Base-by-base conservation (phyloP, 1,284 basidiomycete genomes). In the Anthracocystis panici-leucophaei region DNA sequence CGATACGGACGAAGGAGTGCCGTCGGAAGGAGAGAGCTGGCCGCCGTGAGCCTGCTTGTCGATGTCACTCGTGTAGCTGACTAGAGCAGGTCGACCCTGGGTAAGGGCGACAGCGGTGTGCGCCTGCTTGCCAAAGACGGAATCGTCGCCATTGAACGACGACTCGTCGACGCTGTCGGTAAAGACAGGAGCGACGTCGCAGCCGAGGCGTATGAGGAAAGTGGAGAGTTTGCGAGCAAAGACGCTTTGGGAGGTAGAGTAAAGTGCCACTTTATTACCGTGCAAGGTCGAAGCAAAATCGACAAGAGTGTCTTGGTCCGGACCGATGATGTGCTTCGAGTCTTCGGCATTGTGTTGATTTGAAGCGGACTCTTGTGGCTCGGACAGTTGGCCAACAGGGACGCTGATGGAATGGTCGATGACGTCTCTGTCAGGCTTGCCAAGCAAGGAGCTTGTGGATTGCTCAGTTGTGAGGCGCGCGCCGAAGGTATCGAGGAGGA, bases 51-150 rank as follows among this genome's bases (percentile, higher is more conserved):
- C 55, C 11, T 54, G 64, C 23, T 72, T 51, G 27, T 64, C 67
- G 3, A 75, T 60, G 18, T 76, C 74, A 53, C 77, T 80, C 5
- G 66, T 71, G 52, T 77, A 80, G 69, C 69, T 72, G 44, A 81
- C 75, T 5, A 81, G 54, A 0, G 63, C 51, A 3, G 79, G 79
- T 18, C 73, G 49, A 6, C 76, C 76, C 20, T 56, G 55, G 11
- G 77, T 70, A 25, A 77, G 46, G 0, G 79, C 77, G 23, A 81
- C 70, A 20, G 79, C 79, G 20, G 79, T 79, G 33, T 72, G 57
- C 14, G 59, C 51, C 49, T 58, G 60, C 33, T 64, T 60, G 27
- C 64, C 70, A 49, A 60, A 67, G 27, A 60, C 57, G 18, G 41
- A 38, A 12, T 56, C 60, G 20, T 49, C 29, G 11, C 66, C 64